Conservation (phyloP, 2,329 filamentous ascomycete species). For the Fusarium begoniae region DNA sequence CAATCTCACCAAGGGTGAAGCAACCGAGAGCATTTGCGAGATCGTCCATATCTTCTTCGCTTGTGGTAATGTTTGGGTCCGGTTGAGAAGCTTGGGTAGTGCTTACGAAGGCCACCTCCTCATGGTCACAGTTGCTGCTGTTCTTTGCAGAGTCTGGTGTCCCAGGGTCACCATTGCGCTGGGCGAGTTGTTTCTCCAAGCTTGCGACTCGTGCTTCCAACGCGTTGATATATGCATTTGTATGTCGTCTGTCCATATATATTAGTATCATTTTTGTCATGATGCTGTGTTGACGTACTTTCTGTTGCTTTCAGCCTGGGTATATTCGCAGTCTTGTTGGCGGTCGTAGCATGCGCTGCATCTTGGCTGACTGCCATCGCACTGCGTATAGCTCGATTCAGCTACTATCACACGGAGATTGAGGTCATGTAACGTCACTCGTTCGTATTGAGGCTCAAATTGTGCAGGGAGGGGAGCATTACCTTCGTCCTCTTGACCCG, state of each 20-base stretch:
- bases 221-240: slow-evolving; percentile 3
- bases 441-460: not conserved
- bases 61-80: not conserved
- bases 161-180: not conserved
- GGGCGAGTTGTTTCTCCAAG: not conserved
- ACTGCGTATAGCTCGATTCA: not conserved
- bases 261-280: fast-evolving
- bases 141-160: not conserved
- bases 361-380: slow-evolving; percentile 3
- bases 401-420: no score
- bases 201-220: not conserved
- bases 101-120: not conserved
- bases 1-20: slow-evolving; percentile 3
- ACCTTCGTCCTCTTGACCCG: slow-evolving; percentile 12
- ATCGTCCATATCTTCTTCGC: not conserved
- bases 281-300: not conserved
- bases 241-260: not conserved
- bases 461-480: not conserved
- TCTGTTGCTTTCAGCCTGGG: slow-evolving; percentile 6
- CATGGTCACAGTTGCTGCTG: not conserved
- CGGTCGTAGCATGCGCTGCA: slow-evolving; percentile 5
- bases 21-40: not conserved
- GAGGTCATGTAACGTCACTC: no score
- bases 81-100: not conserved
- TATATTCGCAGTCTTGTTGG: slow-evolving; percentile 2